Evolutionary conservation across 1,284 basidiomycete species (phyloP), one percentile per base, ranked within the genome.

Genomic region (Puccinia horiana): DNA sequence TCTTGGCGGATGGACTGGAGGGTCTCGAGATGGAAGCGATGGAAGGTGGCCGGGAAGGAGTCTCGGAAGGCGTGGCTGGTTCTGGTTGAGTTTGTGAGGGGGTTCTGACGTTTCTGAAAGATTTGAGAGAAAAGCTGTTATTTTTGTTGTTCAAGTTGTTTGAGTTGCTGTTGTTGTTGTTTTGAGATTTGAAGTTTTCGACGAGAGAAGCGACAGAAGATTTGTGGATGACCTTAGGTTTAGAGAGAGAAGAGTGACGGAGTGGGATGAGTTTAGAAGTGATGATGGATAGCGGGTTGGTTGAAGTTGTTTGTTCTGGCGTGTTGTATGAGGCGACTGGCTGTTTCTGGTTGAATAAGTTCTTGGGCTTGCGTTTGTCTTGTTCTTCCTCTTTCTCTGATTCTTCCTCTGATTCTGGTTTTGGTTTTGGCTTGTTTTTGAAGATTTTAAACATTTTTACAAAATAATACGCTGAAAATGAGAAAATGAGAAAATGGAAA

Each of bases 101-200:
- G 14, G 49, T 37, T 63, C 79, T n/a, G 35, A 81, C 79, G 58
- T 81, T 81, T 73, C 79, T 56, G 67, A 81, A 81, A 29, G 79
- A 81, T 81, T 81, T 81, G n/a, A 81, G 70, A 2, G 70, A 16
- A 37, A 81, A 81, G 54, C 20, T 74, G 23, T n/a, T 49, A 18
- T 52, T 32, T 2, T 73, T 49, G 44, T 47, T 12, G 16, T 49
- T 49, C n/a, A 70, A n/a, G 44, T 49, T 26, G 70, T 49, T 74
- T 6, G 14, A 23, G 5, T 70, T 11, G 11, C 42, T n/a, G 65
- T 42, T 73, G 9, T 29, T 73, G 70, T 74, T 49, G 44, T 49
- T 47, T 42, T 49, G 44, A n/a, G 32, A 29, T 8, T 29, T 72
- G 35, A 72, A 67, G 65, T 12, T 49, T 73, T 73, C 40, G 2